These are phyloP conservation scores for Letharia columbiana DNA, from an alignment of 495 filamentous ascomycete species.

Conservation along the genomic window DNA sequence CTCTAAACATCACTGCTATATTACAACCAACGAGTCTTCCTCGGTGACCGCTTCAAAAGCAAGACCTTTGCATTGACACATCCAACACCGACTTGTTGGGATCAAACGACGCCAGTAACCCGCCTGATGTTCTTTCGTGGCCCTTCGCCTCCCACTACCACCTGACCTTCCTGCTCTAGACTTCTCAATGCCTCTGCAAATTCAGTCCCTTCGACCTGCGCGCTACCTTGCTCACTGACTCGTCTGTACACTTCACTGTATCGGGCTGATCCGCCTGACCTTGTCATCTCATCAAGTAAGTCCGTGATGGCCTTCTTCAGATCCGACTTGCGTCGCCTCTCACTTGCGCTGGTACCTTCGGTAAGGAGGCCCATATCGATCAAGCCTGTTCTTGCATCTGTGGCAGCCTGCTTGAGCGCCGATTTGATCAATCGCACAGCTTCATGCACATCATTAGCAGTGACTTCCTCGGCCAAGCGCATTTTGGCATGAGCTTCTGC, in stretches of 20 bases:
- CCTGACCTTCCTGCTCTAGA: slow-evolving; percentile 74
- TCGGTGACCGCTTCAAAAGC: neutral
- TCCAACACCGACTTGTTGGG: neutral
- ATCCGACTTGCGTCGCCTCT: slow-evolving; percentile 71
- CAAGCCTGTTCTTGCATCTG: slow-evolving; percentile 78
- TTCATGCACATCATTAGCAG: slow-evolving; percentile 75
- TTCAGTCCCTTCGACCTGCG: slow-evolving; percentile 63
- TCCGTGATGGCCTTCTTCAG: slow-evolving; percentile 69
- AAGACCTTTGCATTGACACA: neutral
- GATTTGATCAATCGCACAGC: slow-evolving; percentile 85
- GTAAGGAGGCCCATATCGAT: slow-evolving; percentile 96
- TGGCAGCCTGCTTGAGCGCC: slow-evolving; percentile 95
- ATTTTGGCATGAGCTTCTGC: slow-evolving; percentile 96
- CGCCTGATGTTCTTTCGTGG: slow-evolving; percentile 73
- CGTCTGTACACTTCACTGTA: slow-evolving; percentile 66
- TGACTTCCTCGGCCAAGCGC: slow-evolving; percentile 71
- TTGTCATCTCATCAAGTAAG: slow-evolving; percentile 68
- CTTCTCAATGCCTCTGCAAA: slow-evolving; percentile 70
- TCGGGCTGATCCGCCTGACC: slow-evolving; percentile 55
- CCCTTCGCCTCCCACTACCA: slow-evolving; percentile 80
- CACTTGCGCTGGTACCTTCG: slow-evolving; percentile 78
- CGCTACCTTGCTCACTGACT: slow-evolving; percentile 66
- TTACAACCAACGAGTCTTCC: neutral
- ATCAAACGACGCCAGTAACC: slow-evolving; percentile 43
- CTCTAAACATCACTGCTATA: neutral